Evolutionary conservation across 1,284 basidiomycete genomes (phyloP).

Genomic region (Cronartium quercuum): DNA sequence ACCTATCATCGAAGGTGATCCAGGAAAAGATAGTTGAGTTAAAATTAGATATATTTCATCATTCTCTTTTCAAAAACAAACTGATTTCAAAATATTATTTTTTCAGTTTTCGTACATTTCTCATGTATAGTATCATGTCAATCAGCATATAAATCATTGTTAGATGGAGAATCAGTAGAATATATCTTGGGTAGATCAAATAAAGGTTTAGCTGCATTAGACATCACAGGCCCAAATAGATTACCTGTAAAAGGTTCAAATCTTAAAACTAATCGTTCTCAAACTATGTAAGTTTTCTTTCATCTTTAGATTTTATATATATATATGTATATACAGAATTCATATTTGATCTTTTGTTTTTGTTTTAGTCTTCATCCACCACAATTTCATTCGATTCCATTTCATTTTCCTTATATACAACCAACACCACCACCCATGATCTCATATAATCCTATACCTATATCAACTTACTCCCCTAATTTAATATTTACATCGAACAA

Average conservation of each 20-base stretch:
- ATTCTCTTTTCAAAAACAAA: neutral
- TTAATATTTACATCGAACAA: neutral
- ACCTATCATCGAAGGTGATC: slow-evolving; percentile 24
- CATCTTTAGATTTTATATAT: neutral
- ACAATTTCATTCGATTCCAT: too few species aligned
- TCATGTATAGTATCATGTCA: slow-evolving; percentile 33
- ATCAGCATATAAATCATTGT: slow-evolving; percentile 31
- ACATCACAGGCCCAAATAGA: slow-evolving; percentile 34
- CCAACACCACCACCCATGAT: slow-evolving; percentile 9
- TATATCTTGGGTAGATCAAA: slow-evolving; percentile 30
- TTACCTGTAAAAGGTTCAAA: slow-evolving; percentile 20
- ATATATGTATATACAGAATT: neutral
- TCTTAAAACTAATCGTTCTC: slow-evolving; percentile 13
- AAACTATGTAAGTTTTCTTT: slow-evolving; percentile 1
- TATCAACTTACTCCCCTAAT: neutral
- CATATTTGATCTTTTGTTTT: neutral
- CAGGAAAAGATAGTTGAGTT: slow-evolving; percentile 31
- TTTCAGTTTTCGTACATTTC: slow-evolving; percentile 37
- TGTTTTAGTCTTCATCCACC: too few species aligned
- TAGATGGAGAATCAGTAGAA: slow-evolving; percentile 36
- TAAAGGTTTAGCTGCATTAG: slow-evolving; percentile 35
- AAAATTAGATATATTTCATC: neutral
- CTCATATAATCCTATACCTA: neutral
- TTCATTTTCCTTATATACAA: neutral
- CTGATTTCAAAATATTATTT: neutral